These are phyloP conservation scores for Dichotomopilus funicola DNA, from an alignment of 2,329 filamentous ascomycete genomes.

Conservation along the genomic window DNA sequence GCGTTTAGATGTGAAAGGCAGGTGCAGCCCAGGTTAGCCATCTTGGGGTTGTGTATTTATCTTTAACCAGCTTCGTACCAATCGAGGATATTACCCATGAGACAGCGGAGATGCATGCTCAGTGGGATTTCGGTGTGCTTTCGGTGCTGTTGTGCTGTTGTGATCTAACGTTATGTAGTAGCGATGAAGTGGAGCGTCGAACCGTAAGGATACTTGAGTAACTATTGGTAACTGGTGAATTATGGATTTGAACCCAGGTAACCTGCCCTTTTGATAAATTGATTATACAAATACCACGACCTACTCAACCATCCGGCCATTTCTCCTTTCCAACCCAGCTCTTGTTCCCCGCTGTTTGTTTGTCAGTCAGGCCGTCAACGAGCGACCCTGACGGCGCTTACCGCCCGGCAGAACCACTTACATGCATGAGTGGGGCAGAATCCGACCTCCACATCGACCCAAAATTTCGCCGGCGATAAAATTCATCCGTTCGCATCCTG, in stretches of 20 bases:
- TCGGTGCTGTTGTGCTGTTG: too few species aligned
- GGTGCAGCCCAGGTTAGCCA: background rate
- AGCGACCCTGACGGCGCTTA: constrained; percentile 6
- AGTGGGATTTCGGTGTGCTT: too few species aligned
- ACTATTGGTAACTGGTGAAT: too few species aligned
- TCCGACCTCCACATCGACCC: constrained; percentile 20
- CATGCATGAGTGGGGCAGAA: constrained; percentile 7
- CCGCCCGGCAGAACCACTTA: constrained; percentile 23
- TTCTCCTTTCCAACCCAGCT: background rate
- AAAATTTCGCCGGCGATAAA: constrained; percentile 28
- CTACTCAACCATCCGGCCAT: too few species aligned
- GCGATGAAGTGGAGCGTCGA: too few species aligned
- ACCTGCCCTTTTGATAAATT: too few species aligned
- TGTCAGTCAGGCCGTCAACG: background rate
- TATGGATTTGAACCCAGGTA: too few species aligned
- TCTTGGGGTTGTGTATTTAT: constrained; percentile 2
- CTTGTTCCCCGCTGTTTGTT: background rate
- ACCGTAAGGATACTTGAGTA: too few species aligned
- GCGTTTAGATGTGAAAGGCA: background rate
- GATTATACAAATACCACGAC: too few species aligned
- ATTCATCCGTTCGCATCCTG: constrained; percentile 21
- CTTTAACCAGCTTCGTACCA: background rate
- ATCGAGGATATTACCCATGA: too few species aligned
- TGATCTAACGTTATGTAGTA: too few species aligned
- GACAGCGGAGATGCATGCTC: too few species aligned